Conservation (phyloP, 1,139 yeast genomes). For the Blastobotrys indianensis region DNA sequence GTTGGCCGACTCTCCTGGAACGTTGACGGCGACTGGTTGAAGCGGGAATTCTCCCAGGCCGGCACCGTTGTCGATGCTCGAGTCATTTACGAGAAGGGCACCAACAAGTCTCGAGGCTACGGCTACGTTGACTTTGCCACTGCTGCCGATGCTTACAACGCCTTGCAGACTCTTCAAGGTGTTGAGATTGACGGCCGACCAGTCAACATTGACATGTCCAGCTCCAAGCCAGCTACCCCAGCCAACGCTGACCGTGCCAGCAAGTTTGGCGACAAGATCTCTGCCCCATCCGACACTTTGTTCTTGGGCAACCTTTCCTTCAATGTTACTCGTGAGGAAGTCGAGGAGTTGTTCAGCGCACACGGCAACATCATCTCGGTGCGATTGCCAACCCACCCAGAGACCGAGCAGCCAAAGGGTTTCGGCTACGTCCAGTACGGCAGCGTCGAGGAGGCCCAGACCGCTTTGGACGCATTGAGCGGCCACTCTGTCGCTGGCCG, state of each 20-base stretch:
- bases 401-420: slow-evolving; percentile 97
- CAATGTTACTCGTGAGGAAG: slow-evolving; percentile 73
- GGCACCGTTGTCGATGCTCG: slow-evolving; percentile 86
- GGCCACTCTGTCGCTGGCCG: slow-evolving; percentile 90
- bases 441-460: slow-evolving; percentile 81
- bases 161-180: slow-evolving; percentile 83
- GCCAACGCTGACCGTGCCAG: slow-evolving; percentile 67
- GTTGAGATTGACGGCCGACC: slow-evolving; percentile 96
- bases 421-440: slow-evolving; percentile 95
- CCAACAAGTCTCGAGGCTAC: slow-evolving; percentile 94
- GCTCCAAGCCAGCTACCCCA: slow-evolving; percentile 56
- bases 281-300: slow-evolving; percentile 90
- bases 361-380: slow-evolving; percentile 80
- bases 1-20: slow-evolving; percentile 98
- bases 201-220: slow-evolving; percentile 87
- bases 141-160: slow-evolving; percentile 75
- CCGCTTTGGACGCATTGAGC: slow-evolving; percentile 79
- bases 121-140: slow-evolving; percentile 93
- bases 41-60: slow-evolving; percentile 71
- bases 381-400: slow-evolving; percentile 97
- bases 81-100: slow-evolving; percentile 86
- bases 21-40: slow-evolving; percentile 91
- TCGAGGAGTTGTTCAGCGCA: slow-evolving; percentile 66
- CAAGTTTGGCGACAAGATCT: slow-evolving; percentile 82
- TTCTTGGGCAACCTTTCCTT: slow-evolving; percentile 94